Evolutionary conservation across 371 early-diverging fungal species (phyloP).

Genomic region (Actinomortierella wolfii): DNA sequence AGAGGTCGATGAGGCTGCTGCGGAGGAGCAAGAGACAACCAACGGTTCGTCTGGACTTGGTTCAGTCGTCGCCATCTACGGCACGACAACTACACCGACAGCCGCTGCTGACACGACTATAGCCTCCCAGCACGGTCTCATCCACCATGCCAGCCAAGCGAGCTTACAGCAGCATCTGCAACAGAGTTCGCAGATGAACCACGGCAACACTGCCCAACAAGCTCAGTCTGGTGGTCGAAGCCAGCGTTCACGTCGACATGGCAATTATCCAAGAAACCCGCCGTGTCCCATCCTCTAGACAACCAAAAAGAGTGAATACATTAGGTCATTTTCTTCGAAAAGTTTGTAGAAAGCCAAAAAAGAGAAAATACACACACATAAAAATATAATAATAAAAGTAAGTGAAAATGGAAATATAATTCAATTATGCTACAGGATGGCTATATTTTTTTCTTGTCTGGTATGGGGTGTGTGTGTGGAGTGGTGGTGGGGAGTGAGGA

Average conservation of each 20-base stretch:
- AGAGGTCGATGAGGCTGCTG: too few species aligned
- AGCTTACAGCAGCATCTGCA: not conserved
- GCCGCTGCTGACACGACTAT: not conserved
- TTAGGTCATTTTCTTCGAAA: too few species aligned
- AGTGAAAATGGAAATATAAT: not conserved
- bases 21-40: too few species aligned
- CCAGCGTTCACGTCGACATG: not conserved
- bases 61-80: not conserved
- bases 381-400: not conserved
- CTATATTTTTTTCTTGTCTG: constrained; percentile 2
- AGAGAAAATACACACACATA: too few species aligned
- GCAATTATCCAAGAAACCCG: constrained; percentile 2
- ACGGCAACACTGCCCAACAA: too few species aligned
- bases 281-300: constrained; percentile 24
- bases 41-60: too few species aligned
- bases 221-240: too few species aligned
- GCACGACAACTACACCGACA: constrained; percentile 9
- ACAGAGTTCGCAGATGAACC: constrained; percentile 8
- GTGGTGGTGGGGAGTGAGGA: too few species aligned
- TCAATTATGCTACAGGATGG: not conserved
- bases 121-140: not conserved
- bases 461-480: too few species aligned
- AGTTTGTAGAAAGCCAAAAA: too few species aligned
- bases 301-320: constrained; percentile 1
- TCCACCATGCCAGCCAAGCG: too few species aligned